phyloP scores from a whole-genome alignment of 192 early-diverging fungal species.

The Umbelopsis isabellina region DNA sequence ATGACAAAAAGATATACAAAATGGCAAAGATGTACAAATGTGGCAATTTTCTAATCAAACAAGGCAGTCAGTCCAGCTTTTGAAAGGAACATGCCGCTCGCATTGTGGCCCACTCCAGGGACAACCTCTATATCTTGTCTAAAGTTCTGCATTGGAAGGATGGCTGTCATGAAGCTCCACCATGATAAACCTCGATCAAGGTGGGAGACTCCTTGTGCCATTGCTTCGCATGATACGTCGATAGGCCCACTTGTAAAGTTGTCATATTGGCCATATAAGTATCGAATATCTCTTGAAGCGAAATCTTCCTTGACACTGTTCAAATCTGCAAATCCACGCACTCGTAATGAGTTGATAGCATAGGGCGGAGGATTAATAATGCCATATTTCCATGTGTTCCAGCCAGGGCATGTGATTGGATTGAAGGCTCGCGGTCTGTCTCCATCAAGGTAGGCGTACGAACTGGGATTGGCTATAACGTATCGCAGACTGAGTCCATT shows the following conservation, averaged over 20 bases:
- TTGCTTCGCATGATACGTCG: neutral
- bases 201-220: constrained; percentile 16
- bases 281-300: neutral
- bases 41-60: neutral
- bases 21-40: neutral
- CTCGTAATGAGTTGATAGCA: neutral
- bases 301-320: neutral
- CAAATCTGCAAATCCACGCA: constrained; percentile 1
- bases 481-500: constrained; percentile 6
- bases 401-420: neutral
- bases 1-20: neutral
- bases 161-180: constrained; percentile 7
- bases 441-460: neutral
- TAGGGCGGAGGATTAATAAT: neutral
- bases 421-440: neutral
- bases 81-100: constrained; percentile 6
- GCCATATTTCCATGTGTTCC: constrained; percentile 14
- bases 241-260: neutral
- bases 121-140: constrained; percentile 6
- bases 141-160: neutral
- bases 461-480: constrained; percentile 4
- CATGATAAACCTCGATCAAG: constrained; percentile 4
- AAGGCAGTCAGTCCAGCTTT: constrained; percentile 7
- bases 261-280: constrained; percentile 13
- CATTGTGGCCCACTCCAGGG: constrained; percentile 2